phyloP scores from a whole-genome alignment of 345 rosid species.

The Toxicodendron radicans region DNA sequence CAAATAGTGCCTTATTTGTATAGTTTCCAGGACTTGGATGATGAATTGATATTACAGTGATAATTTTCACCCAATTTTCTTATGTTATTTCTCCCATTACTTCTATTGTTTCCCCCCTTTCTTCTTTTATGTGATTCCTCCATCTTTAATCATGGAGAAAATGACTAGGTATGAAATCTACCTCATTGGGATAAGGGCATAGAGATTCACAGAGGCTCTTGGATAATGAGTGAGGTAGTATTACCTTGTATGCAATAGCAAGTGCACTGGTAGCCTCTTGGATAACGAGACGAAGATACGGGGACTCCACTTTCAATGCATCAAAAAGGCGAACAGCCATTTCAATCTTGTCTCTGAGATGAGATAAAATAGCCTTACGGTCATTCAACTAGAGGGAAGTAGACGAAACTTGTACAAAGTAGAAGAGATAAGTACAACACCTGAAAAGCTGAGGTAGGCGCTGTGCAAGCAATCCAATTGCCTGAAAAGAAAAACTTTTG shows the following conservation, averaged over 20 bases:
- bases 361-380: constrained; percentile 19
- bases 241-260: constrained; percentile 85
- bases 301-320: constrained; percentile 76
- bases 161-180: too few species aligned
- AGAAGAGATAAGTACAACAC: constrained; percentile 37
- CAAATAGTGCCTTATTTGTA: too few species aligned
- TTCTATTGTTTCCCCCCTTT: too few species aligned
- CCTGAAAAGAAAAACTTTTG: constrained; percentile 80
- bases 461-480: constrained; percentile 87
- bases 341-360: constrained; percentile 80
- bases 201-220: too few species aligned
- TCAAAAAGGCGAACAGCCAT: constrained; percentile 88
- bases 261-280: constrained; percentile 86
- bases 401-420: constrained; percentile 21
- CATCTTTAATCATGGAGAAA: too few species aligned
- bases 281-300: constrained; percentile 66
- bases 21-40: too few species aligned
- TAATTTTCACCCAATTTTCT: too few species aligned
- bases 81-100: too few species aligned
- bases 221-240: constrained; percentile 6
- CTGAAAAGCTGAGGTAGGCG: constrained; percentile 93
- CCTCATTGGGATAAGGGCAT: too few species aligned
- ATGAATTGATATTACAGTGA: too few species aligned
- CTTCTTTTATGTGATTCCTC: too few species aligned
- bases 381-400: constrained; percentile 19